Base-by-base conservation (phyloP, 78 protist genomes). In the Speleostelium caveatum region DNA sequence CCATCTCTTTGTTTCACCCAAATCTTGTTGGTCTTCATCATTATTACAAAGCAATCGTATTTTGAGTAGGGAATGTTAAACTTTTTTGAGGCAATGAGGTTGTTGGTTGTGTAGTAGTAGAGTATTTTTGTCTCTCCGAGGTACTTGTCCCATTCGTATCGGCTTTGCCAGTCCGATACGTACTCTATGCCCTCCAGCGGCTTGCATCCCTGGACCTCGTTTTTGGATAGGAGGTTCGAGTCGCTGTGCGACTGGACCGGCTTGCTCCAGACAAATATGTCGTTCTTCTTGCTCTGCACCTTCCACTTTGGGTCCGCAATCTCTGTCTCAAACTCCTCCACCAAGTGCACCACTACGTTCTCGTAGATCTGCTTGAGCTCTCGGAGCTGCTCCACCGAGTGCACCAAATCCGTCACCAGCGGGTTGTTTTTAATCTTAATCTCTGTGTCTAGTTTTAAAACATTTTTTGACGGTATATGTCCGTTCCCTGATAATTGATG, bases 121-220 rank as follows among this genome's bases (percentile, higher is more conserved):
- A 78, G 21, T 2, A 67, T 63, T 53, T 55, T 51, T 24, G 26
- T 19, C 14, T 55, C 53, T 38, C 42, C 88, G 19, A 78, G 36
- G 36, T 65, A 78, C 16, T 59, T 53, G 38, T 78, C 88, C 56
- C 55, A 78, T 66, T 28, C 41, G n/a, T 28, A 67, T 49, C 88
- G 42, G 24, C 51, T 32, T 10, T 51, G 26, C 89, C 89, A 80
- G 28, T 66, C 69, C 19, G 59, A 3, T 2, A 39, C 71, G 41
- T 80, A 80, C 14, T 26, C 14, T n/a, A 16, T 60, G 0, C 71
- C 66, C 35, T 35, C 45, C 10, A 51, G 39, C 3, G 89, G 89
- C 17, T 41, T n/a, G 56, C 89, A 66, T 24, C 30, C 66, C 5
- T 62, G 3, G 3, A 38, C 28, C 35, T 69, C 58, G 3, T 24